Evolutionary conservation across 2,329 filamentous ascomycete species (phyloP), one percentile per base, ranked within the genome.

Genomic region (Fusarium nanum): DNA sequence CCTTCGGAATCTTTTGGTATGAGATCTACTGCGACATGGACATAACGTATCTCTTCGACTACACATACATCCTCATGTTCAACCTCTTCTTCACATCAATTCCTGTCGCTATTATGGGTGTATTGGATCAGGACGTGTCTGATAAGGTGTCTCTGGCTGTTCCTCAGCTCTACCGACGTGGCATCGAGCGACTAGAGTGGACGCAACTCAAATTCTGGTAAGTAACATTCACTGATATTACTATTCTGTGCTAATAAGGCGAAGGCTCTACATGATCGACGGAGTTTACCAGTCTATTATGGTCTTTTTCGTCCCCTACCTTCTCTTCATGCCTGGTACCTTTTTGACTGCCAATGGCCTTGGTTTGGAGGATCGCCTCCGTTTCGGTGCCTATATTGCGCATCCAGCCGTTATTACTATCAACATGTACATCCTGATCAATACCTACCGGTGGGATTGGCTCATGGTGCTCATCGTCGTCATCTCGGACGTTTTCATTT

Each of bases 381-480:
- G 94, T 71, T 91, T 99, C 76, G 96, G 96, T 75, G 88, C 93
- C 56, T 97, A 96, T 79, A 89, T 98, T 73, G 94, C 91, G 5
- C 93, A 93, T 60, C 92, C 93, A 16, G 90, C 93, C 9, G 91
- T 99, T 62, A 83, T 97, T 72, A 91, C 93, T 42, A 97, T 97
- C 84, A 99, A 99, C 80, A 83, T 91, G 63, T 99, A 98, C 83
- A 93, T 99, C 73, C 84, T 99, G 70, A 90, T 98, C 83, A 99
- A 99, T 81, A 97, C 93, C 1, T 98, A 97, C 80, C 89, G 95
- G 65, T 99, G 96, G 96, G 96, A 99, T 79, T 99, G 95, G 95
- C 85, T 99, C 75, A 97, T 97, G 82, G 81, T 94, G 23, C 83
- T 97, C 63, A 91, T 98, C 67, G 91, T 97, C 54, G 81, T 82